Evolutionary conservation across 2,329 filamentous ascomycete genomes (phyloP).

Genomic region (Fusarium metavorans): DNA sequence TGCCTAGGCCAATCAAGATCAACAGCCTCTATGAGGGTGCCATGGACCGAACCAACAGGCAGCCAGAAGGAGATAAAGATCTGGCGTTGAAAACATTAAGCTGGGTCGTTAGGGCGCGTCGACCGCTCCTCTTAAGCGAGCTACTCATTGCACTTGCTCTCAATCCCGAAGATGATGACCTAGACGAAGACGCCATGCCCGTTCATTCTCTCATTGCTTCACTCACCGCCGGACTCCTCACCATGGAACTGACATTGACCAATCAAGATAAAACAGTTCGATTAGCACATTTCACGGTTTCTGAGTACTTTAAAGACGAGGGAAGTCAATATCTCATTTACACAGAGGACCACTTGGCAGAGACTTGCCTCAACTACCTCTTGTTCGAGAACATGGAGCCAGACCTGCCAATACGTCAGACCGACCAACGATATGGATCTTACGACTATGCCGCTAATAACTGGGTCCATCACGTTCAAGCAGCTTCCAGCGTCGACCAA

Average conservation of each 20-base stretch:
- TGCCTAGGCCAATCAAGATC: not conserved
- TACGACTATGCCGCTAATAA: not conserved
- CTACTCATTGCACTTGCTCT: not conserved
- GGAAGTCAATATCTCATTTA: not conserved
- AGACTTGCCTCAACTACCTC: not conserved
- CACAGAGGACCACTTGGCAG: not conserved
- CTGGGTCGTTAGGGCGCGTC: not conserved
- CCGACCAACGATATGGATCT: not conserved
- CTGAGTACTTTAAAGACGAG: not conserved
- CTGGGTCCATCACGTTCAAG: not conserved
- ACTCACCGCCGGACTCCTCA: not conserved
- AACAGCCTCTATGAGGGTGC: not conserved
- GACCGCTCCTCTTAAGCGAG: not conserved
- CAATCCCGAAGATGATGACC: not conserved
- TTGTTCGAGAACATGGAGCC: not conserved
- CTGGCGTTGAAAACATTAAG: not conserved
- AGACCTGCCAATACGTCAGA: not conserved
- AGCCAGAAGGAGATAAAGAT: not conserved
- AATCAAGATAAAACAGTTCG: not conserved
- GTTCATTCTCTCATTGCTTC: not conserved
- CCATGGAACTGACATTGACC: not conserved
- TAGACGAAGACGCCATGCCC: not conserved
- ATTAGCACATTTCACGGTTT: not conserved
- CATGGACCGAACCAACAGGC: not conserved
- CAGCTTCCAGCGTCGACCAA: not conserved